These are phyloP conservation scores for Selaginella moellendorffii DNA, from an alignment of 75 land plant genomes.

Conservation along the genomic window DNA sequence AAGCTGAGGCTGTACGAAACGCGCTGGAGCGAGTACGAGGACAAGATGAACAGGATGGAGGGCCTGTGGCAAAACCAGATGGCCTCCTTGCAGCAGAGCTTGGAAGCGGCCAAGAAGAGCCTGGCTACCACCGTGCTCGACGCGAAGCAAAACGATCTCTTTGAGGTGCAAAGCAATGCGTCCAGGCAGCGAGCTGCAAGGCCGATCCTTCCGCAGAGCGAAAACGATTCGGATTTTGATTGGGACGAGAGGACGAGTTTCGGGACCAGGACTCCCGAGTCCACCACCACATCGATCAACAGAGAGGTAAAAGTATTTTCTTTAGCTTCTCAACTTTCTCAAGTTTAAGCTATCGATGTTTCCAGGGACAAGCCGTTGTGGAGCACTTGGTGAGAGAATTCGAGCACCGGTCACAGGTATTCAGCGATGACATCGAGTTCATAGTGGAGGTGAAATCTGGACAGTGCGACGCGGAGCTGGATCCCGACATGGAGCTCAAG, in stretches of 20 bases:
- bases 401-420: background rate
- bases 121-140: background rate
- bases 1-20: background rate
- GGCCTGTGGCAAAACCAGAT: background rate
- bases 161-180: background rate
- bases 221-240: background rate
- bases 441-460: slow-evolving; percentile 7
- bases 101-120: background rate
- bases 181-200: background rate
- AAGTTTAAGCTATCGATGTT: background rate
- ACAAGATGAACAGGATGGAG: background rate
- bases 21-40: background rate
- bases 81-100: background rate
- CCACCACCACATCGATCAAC: background rate
- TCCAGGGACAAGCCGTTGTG: background rate
- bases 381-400: background rate
- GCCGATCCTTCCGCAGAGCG: background rate
- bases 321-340: background rate
- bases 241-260: slow-evolving; percentile 2
- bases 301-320: background rate
- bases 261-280: slow-evolving; percentile 1
- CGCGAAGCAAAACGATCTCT: background rate
- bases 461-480: background rate
- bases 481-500: slow-evolving; percentile 3
- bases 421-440: slow-evolving; percentile 4